phyloP scores from a whole-genome alignment of 495 filamentous ascomycete genomes.

The Penicillium lividum region DNA sequence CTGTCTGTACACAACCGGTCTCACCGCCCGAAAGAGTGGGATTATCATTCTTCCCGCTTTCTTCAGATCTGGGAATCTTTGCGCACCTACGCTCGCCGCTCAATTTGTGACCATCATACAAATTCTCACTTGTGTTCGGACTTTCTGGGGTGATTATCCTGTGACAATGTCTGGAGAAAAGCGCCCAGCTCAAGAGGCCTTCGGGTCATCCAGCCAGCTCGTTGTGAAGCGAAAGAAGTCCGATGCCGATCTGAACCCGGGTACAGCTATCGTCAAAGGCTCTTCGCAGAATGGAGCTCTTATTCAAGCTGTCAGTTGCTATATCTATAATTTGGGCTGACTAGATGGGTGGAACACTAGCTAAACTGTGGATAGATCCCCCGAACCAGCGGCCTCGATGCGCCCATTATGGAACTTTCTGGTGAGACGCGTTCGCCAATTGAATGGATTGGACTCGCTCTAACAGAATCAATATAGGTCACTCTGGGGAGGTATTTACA shows the following conservation, averaged over 20 bases:
- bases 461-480: slow-evolving; percentile 47
- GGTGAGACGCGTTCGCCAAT: slow-evolving; percentile 49
- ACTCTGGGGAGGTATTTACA: slow-evolving; percentile 84
- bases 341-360: not conserved
- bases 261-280: slow-evolving; percentile 63
- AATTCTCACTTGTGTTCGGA: not conserved
- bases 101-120: not conserved
- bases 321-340: not conserved
- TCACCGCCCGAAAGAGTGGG: slow-evolving; percentile 28
- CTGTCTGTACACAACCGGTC: slow-evolving; percentile 21
- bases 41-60: slow-evolving; percentile 36
- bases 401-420: slow-evolving; percentile 91
- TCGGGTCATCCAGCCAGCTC: slow-evolving; percentile 70
- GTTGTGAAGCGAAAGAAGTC: slow-evolving; percentile 88
- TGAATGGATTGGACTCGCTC: not conserved
- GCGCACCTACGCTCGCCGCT: slow-evolving; percentile 16
- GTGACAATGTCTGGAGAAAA: slow-evolving; percentile 82
- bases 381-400: slow-evolving; percentile 82
- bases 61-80: slow-evolving; percentile 23
- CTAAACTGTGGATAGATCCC: slow-evolving; percentile 57
- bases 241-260: slow-evolving; percentile 62
- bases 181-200: slow-evolving; percentile 77
- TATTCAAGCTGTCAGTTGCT: slow-evolving; percentile 73
- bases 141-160: not conserved
- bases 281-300: slow-evolving; percentile 71